Evolutionary conservation across 2,329 filamentous ascomycete species (phyloP).

Genomic region (Phyllosticta paracitricarpa): DNA sequence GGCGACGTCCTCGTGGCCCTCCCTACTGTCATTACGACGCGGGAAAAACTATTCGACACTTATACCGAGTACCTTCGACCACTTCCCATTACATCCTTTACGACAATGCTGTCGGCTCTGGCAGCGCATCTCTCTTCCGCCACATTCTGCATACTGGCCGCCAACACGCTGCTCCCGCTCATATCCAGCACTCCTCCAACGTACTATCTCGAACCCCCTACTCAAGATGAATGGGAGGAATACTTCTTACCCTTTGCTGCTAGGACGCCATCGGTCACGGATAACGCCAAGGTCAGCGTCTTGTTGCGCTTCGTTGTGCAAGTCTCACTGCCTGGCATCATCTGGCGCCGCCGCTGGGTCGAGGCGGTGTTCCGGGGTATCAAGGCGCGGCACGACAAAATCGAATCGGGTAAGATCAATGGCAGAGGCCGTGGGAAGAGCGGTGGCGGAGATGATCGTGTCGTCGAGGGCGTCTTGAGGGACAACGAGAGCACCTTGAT

Average conservation of each 20-base stretch:
- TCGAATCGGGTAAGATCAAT: constrained; percentile 41
- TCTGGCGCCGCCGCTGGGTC: constrained; percentile 22
- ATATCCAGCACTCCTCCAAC: constrained; percentile 18
- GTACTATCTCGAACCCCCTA: constrained; percentile 18
- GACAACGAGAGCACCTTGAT: constrained; percentile 25
- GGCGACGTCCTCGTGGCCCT: constrained; percentile 15
- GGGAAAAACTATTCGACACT: constrained; percentile 49
- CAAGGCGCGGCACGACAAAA: constrained; percentile 38
- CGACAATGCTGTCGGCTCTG: constrained; percentile 37
- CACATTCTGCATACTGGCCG: constrained; percentile 34
- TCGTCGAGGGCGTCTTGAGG: constrained; percentile 24
- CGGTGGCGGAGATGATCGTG: constrained; percentile 34
- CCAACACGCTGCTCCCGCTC: constrained; percentile 23
- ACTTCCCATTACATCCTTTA: constrained; percentile 50
- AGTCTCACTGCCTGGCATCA: background rate
- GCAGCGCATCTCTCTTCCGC: constrained; percentile 34
- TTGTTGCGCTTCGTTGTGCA: constrained; percentile 18
- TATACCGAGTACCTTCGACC: constrained; percentile 48
- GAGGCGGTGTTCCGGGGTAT: constrained; percentile 19
- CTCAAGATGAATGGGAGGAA: constrained; percentile 21
- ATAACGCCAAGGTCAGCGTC: constrained; percentile 26
- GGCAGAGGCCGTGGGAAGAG: constrained; percentile 30
- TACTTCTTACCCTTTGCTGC: constrained; percentile 19
- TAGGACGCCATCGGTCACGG: constrained; percentile 19
- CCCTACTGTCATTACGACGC: constrained; percentile 38